These are phyloP conservation scores for Teunomyces gatunensis DNA, from an alignment of 805 yeast species.

Conservation along the genomic window DNA sequence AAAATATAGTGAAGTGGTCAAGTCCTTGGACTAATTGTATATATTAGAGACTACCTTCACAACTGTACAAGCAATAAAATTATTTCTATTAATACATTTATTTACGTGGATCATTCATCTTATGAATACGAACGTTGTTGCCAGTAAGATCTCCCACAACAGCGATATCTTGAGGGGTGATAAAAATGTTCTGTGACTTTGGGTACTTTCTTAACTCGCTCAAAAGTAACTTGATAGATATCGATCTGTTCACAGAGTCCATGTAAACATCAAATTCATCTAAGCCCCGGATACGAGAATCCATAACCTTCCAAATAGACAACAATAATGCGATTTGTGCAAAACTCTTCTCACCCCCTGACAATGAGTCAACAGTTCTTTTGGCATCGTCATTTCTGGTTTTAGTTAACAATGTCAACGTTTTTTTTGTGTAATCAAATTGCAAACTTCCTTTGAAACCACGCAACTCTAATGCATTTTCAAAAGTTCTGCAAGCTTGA, in stretches of 20 bases:
- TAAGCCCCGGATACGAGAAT: conserved; percentile 79
- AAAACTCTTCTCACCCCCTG: conserved; percentile 97
- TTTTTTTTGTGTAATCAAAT: conserved; percentile 54
- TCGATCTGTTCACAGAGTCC: conserved; percentile 88
- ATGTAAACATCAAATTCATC: conserved; percentile 97
- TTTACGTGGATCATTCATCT: conserved; percentile 44
- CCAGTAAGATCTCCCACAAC: conserved; percentile 57
- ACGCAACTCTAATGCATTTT: conserved; percentile 58
- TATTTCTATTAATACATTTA: neutral
- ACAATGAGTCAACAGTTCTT: conserved; percentile 75
- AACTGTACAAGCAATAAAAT: neutral
- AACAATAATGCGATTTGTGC: conserved; percentile 84
- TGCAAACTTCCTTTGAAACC: conserved; percentile 71
- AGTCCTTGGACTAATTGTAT: conserved; percentile 2
- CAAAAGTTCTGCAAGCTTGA: conserved; percentile 45
- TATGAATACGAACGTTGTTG: conserved; percentile 60
- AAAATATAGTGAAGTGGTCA: conserved; percentile 2
- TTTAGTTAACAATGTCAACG: conserved; percentile 57
- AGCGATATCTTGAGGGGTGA: conserved; percentile 90
- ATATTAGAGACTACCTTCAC: neutral
- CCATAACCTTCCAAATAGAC: conserved; percentile 93
- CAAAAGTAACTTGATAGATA: conserved; percentile 72
- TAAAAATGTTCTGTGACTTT: conserved; percentile 82
- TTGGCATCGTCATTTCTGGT: conserved; percentile 57
- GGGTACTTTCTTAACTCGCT: conserved; percentile 61